Percentiles rank a stretch among this genome's conserved stretches.
Evolutionary conservation across 148 eudicot genomes (phyloP).

Genomic region (Diospyros kaki): DNA sequence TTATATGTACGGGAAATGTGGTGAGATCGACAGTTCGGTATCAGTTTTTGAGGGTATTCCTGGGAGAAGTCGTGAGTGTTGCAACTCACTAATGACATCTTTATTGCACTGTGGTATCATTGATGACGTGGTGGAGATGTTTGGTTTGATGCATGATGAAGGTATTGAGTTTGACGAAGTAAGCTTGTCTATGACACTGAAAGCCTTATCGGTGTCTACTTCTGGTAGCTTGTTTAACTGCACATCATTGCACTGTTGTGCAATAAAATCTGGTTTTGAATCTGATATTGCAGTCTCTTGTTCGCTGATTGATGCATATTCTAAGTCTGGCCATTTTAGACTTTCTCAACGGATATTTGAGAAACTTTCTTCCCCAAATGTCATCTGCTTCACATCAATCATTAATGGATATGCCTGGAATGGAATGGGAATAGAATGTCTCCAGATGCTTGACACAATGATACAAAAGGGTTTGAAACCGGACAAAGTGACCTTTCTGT

Average conservation of each 20-base stretch:
- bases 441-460: conserved; percentile 51
- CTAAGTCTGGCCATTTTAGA: conserved; percentile 52
- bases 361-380: conserved; percentile 45
- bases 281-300: conserved; percentile 41
- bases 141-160: conserved; percentile 59
- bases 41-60: conserved; percentile 36
- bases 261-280: conserved; percentile 52
- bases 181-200: conserved; percentile 58
- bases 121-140: conserved; percentile 67
- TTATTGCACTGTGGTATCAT: conserved; percentile 42
- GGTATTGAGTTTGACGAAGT: conserved; percentile 61
- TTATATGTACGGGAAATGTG: conserved; percentile 88
- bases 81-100: conserved; percentile 78
- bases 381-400: conserved; percentile 59
- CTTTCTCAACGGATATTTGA: conserved; percentile 44
- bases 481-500: conserved; percentile 70
- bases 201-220: conserved; percentile 48
- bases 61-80: conserved; percentile 41
- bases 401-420: conserved; percentile 66
- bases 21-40: conserved; percentile 51
- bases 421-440: conserved; percentile 63
- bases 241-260: conserved; percentile 58
- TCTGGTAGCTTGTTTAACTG: conserved; percentile 49
- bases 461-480: conserved; percentile 53
- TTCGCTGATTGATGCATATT: conserved; percentile 61